Evolutionary conservation across 2,329 filamentous ascomycete species (phyloP).

Genomic region (Fusarium concolor): DNA sequence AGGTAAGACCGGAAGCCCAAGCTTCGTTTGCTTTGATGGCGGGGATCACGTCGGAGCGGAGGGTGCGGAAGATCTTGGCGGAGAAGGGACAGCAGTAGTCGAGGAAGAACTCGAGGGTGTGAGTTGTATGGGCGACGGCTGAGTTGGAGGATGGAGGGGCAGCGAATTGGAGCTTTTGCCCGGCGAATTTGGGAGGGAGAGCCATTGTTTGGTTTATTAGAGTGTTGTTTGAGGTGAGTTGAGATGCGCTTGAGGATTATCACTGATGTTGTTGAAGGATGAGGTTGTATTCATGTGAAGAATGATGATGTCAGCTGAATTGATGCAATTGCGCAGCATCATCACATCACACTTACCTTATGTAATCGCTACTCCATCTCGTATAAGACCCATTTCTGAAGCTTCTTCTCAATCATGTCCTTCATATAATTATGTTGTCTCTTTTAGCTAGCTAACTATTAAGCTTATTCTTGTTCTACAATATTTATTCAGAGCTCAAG

Average conservation of each 20-base stretch:
- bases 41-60: conserved; percentile 75
- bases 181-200: conserved; percentile 80
- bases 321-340: conserved; percentile 21
- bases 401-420: not conserved
- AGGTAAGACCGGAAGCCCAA: conserved; percentile 68
- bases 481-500: not conserved
- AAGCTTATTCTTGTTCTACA: not conserved
- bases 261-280: not conserved
- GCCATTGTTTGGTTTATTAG: conserved; percentile 65
- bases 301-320: conserved; percentile 29
- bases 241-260: not conserved
- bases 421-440: not conserved
- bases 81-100: conserved; percentile 89
- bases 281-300: conserved; percentile 14
- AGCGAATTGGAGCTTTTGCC: conserved; percentile 71
- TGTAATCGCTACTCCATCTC: conserved; percentile 21
- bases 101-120: conserved; percentile 76
- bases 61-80: conserved; percentile 78
- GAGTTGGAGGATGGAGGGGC: conserved; percentile 50
- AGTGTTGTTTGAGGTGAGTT: not conserved
- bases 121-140: conserved; percentile 58
- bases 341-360: conserved; percentile 27
- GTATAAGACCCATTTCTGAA: not conserved
- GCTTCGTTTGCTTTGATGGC: conserved; percentile 70
- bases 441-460: not conserved